Evolutionary conservation across 257 asterid species (phyloP).

Genomic region (Solanum boliviense): DNA sequence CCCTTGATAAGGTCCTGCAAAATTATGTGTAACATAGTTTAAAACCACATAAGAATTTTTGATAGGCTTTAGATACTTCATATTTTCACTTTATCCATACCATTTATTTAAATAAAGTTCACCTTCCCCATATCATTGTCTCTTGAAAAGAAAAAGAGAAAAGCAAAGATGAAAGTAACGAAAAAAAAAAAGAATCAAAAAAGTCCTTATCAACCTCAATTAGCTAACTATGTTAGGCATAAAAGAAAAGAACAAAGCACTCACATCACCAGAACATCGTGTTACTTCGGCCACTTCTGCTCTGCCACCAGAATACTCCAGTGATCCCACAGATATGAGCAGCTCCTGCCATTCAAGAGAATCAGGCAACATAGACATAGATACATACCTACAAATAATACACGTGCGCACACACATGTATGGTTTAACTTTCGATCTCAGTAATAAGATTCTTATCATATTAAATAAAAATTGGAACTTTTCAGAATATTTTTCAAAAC

Average conservation of each 20-base stretch:
- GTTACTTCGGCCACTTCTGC: slow-evolving; percentile 87
- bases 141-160: not conserved
- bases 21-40: not conserved
- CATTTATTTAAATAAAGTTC: not conserved
- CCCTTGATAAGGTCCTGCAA: not conserved
- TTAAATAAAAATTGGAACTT: not conserved
- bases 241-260: slow-evolving; percentile 13
- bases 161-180: not conserved
- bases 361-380: not conserved
- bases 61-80: not conserved
- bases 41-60: not conserved
- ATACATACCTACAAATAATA: not conserved
- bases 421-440: not conserved
- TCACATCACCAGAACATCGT: slow-evolving; percentile 82
- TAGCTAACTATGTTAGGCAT: not conserved
- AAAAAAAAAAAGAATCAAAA: not conserved
- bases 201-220: not conserved
- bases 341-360: slow-evolving; percentile 51
- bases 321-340: slow-evolving; percentile 47
- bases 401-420: not conserved
- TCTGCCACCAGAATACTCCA: slow-evolving; percentile 59
- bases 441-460: not conserved
- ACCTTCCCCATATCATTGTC: not conserved
- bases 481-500: not conserved
- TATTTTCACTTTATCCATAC: not conserved